Evolutionary conservation across 2,329 filamentous ascomycete species (phyloP), one percentile per base, ranked within the genome.

Genomic region (Aspergillus aculeatus): DNA sequence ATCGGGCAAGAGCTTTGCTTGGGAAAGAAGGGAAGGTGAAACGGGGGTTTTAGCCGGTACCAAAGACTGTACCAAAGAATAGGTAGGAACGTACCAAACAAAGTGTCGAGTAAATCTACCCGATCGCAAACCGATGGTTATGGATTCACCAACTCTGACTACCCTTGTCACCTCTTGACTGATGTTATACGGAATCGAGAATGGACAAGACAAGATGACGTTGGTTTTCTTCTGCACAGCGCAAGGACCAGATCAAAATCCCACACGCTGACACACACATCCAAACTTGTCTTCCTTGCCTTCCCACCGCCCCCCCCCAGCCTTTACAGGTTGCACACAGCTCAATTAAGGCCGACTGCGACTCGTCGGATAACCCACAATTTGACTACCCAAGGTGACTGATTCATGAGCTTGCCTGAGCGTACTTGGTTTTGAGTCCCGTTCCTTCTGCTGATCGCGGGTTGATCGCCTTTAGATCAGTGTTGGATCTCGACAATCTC

Each of bases 321-420:
- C 26, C 26, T 38, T n/a, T n/a, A 55, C n/a, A 47, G 24, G 53
- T 55, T 44, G 53, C 53, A 55, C 53, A 32, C 41, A 55, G 47
- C n/a, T 32, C 47, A 44, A 21, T 31, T 48, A 21, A 35, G 47
- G 47, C 41, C 29, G 53, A 47, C 26, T 19, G 38, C n/a, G 41
- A 47, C 47, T 55, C 41, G 26, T 55, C 47, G n/a, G 41, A 47
- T 44, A 55, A 55, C 53, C n/a, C 31, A 47, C 19, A 24, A 23
- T 7, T 10, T 55, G 9, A 32, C 44, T 55, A 55, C 53, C 53
- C 53, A 55, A 55, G 53, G 19, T 47, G 53, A 54, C 31, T 55
- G 41, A 48, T 44, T 16, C 16, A 55, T 55, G 10, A 16, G 29
- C 35, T 35, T 35, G 6, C 11, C 32, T 23, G 47, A 41, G 53